These are phyloP conservation scores for Pulveroboletus ravenelii DNA, from an alignment of 768 basidiomycete species.

Conservation along the genomic window DNA sequence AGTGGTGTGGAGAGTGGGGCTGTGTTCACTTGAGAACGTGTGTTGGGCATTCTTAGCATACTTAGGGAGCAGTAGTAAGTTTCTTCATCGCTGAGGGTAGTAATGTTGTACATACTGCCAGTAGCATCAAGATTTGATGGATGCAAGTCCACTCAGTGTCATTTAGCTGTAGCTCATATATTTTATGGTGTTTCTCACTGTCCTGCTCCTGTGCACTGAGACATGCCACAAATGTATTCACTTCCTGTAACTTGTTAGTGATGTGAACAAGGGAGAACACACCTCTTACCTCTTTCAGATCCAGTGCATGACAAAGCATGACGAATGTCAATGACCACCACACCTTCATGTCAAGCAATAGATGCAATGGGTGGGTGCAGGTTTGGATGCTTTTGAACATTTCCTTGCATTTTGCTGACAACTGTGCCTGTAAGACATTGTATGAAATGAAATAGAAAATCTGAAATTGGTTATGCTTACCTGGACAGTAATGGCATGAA, in stretches of 20 bases:
- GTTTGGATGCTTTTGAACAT: background rate
- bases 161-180: background rate
- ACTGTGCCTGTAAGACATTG: background rate
- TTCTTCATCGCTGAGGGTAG: background rate
- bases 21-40: background rate
- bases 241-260: background rate
- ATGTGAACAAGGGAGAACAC: background rate
- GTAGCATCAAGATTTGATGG: background rate
- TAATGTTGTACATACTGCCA: no score
- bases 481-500: background rate
- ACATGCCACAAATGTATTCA: background rate
- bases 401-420: background rate
- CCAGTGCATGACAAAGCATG: no score
- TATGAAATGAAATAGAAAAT: background rate
- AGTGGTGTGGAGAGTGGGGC: no score
- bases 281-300: background rate
- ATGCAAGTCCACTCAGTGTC: background rate
- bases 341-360: no score
- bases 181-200: no score
- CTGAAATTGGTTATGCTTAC: background rate
- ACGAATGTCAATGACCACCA: no score
- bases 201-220: background rate
- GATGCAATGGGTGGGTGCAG: background rate
- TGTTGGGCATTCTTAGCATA: background rate
- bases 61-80: background rate